Percentiles rank a stretch among this genome's conserved stretches.
phyloP scores from a whole-genome alignment of 306 rosid genomes.

The Trifolium subterraneum region DNA sequence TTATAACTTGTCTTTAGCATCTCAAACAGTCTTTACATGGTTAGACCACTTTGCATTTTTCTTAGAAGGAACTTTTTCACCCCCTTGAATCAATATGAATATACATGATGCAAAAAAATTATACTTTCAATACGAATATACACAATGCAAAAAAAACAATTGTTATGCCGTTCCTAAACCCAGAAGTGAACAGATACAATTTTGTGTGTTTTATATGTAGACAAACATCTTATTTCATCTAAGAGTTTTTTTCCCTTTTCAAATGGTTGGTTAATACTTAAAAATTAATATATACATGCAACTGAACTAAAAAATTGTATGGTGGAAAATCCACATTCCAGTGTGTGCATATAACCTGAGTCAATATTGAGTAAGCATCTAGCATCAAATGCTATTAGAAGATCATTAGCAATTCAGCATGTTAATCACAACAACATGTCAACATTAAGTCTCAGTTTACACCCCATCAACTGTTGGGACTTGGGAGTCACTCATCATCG shows the following conservation, averaged over 20 bases:
- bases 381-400: conserved; percentile 3
- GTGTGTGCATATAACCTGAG: conserved; percentile 1
- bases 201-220: too few relatives aligned
- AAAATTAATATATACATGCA: conserved; percentile 28
- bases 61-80: background rate
- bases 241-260: background rate
- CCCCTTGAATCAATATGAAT: too few relatives aligned
- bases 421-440: conserved; percentile 30
- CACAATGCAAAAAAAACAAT: too few relatives aligned
- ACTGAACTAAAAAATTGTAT: conserved; percentile 30
- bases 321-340: conserved; percentile 26
- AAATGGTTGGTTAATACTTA: conserved; percentile 12
- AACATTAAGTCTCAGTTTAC: conserved; percentile 43
- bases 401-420: conserved; percentile 21
- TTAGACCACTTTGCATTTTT: background rate
- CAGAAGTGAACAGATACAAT: background rate
- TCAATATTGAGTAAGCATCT: conserved; percentile 3
- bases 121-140: too few relatives aligned
- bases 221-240: background rate
- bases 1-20: too few relatives aligned
- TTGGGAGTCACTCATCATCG: conserved; percentile 54
- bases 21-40: background rate
- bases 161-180: background rate
- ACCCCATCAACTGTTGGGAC: conserved; percentile 42
- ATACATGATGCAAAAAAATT: too few relatives aligned